Evolutionary conservation across 768 basidiomycete species (phyloP), one percentile per base, ranked within the genome.

Genomic region (Rhodotorula babjevae): DNA sequence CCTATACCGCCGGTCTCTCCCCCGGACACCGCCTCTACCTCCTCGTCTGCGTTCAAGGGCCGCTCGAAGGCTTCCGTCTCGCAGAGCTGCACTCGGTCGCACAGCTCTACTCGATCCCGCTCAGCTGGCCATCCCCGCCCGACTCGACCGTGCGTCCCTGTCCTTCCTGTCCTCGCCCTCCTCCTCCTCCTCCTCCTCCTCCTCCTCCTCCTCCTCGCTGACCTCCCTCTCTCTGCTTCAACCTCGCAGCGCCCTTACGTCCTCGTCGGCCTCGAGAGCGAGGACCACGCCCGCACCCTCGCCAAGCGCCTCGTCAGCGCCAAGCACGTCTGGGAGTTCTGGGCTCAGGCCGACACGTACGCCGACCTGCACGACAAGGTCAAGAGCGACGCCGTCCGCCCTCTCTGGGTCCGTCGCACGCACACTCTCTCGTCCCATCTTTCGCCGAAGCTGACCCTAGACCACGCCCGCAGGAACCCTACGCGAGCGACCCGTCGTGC

Each of bases 271-370:
- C 82, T 97, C 11, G 85, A 87, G 31, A 80, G 83, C 40, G 92
- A 92, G 75, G 86, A 87, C 49, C 87, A 95, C 71, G 92, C 90
- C 0, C 81, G 84, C 59, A 79, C 86, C n/a, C 83, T 99, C 40
- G 89, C 90, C 0, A 82, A 84, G 68, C 83, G 95, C 75, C 91
- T 92, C 76, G 87, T 95, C 57, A 80, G 94, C 63, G 85, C 98
- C 79, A 93, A 89, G 93, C 93, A 71, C 67, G 87, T 81, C 47
- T 79, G 76, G 76, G 69, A 74, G 55, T 68, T 66, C 36, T 79
- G 49, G 62, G 65, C 67, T 0, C 31, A 66, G 29, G 67, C 63
- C 53, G 58, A 60, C 33, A 61, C 68, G 29, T 95, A 95, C 76
- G 85, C 86, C 4, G 84, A 87, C 61, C 78, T 96, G 29, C 92